phyloP scores from a whole-genome alignment of 306 rosid species.

The Cajanus cajan region DNA sequence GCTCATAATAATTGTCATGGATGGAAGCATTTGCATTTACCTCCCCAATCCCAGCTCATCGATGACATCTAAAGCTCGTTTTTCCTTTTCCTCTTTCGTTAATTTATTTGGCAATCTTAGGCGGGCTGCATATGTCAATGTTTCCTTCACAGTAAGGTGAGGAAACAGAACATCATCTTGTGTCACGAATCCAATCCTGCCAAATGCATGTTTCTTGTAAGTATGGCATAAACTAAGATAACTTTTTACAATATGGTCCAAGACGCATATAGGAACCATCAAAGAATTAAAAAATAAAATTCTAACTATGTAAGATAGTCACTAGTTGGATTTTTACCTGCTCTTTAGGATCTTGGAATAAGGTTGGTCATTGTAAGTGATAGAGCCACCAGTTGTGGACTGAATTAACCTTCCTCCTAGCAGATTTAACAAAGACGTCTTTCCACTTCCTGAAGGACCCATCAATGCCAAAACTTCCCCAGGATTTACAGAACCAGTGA shows the following conservation, averaged over 20 bases:
- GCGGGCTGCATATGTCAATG: slow-evolving; percentile 81
- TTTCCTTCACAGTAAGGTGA: slow-evolving; percentile 90
- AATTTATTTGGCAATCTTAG: slow-evolving; percentile 65
- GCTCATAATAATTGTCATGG: neutral
- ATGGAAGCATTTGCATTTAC: slow-evolving; percentile 41
- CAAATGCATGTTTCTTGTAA: neutral
- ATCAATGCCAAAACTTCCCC: slow-evolving; percentile 95
- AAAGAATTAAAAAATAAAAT: neutral
- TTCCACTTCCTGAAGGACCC: slow-evolving; percentile 99
- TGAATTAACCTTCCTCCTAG: slow-evolving; percentile 67
- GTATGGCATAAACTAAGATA: neutral
- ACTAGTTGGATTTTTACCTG: slow-evolving; percentile 44
- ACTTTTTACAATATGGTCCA: neutral
- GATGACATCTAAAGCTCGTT: slow-evolving; percentile 83
- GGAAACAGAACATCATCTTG: slow-evolving; percentile 97
- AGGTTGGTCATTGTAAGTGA: slow-evolving; percentile 77
- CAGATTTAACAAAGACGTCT: slow-evolving; percentile 75
- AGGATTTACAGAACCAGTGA: slow-evolving; percentile 77
- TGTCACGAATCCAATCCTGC: slow-evolving; percentile 95
- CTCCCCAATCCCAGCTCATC: slow-evolving; percentile 90
- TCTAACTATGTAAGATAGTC: neutral
- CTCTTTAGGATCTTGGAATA: slow-evolving; percentile 81
- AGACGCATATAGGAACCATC: neutral
- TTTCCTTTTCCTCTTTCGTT: slow-evolving; percentile 78
- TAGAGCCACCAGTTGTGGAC: slow-evolving; percentile 56